Evolutionary conservation across 2,329 filamentous ascomycete genomes (phyloP), one percentile per base, ranked within the genome.

Genomic region (Stenocarpella maydis): DNA sequence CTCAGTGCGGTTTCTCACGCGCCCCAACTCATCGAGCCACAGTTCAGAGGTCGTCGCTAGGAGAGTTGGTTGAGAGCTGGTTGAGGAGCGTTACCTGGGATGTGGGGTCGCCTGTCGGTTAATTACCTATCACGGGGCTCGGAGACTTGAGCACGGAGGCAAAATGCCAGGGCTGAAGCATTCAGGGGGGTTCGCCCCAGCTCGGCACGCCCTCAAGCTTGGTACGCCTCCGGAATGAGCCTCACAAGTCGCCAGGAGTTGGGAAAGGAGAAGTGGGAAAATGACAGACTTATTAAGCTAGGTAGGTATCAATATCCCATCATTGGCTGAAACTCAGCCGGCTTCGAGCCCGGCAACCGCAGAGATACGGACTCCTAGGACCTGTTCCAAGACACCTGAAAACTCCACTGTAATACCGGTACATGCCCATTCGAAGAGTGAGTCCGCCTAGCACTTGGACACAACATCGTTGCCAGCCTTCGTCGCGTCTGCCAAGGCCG

Each of bases 401-500:
- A 61, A 34, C 39, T 61, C 26, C 41, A 26, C 58, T 24, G 39
- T 19, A 12, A 49, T 34, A 17, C 21, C 4, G 6, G 21, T 31
- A n/a, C n/a, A n/a, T n/a, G n/a, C n/a, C n/a, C 17, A 12, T 34
- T 63, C 24, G 6, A 6, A 24, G 24, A 37, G n/a, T 37, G 43
- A 49, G 21, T 24, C 15, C 14, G 12, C 41, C 28, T 67, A 54
- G 50, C 64, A 67, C 49, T 67, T 54, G 26, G 19, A 17, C 15
- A 67, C 64, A n/a, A 67, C 64, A 45, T 67, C 64, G 37, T 67
- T 21, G 31, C 64, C 64, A 45, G 64, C 64, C 1, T 26, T 19
- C 24, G 64, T 54, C 19, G 64, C 64, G 19, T 67, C 49, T 6
- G 50, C 39, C 4, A 67, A 10, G 14, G 64, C 64, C 19, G 47